Conservation (phyloP, 2,329 filamentous ascomycete species). For the Verticillium nubilum region DNA sequence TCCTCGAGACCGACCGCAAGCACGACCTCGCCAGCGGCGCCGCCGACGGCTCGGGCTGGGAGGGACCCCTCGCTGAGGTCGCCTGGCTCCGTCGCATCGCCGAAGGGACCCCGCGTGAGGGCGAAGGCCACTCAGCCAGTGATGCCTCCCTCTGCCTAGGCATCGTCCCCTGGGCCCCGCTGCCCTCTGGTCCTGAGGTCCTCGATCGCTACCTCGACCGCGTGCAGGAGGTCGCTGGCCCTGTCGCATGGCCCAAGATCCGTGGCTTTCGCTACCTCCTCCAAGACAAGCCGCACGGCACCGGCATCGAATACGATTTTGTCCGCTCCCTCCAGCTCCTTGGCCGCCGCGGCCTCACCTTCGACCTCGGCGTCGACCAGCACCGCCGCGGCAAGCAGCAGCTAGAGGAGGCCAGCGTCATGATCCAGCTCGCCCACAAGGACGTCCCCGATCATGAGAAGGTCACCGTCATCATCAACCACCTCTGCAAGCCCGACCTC, state of each 20-base stretch:
- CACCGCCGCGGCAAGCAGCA: slow-evolving; percentile 70
- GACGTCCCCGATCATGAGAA: slow-evolving; percentile 53
- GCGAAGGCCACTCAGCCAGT: slow-evolving; percentile 50
- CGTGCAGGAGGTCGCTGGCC: slow-evolving; percentile 57
- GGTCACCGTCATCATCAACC: slow-evolving; percentile 69
- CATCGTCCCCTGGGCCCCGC: slow-evolving; percentile 80
- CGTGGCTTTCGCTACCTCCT: slow-evolving; percentile 79
- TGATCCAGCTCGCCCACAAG: slow-evolving; percentile 63
- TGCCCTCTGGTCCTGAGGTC: slow-evolving; percentile 56
- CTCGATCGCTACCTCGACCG: slow-evolving; percentile 61
- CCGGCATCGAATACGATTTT: slow-evolving; percentile 59
- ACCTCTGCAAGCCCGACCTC: slow-evolving; percentile 84
- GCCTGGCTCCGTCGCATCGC: slow-evolving; percentile 62
- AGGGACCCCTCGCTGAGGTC: slow-evolving; percentile 66
- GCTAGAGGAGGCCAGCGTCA: slow-evolving; percentile 63
- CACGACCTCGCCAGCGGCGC: slow-evolving; percentile 46
- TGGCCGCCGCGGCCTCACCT: slow-evolving; percentile 58
- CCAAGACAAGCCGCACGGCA: slow-evolving; percentile 67
- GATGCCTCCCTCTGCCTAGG: slow-evolving; percentile 57
- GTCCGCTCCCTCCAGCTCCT: slow-evolving; percentile 61
- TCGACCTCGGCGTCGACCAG: slow-evolving; percentile 82
- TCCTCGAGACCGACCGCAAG: slow-evolving; percentile 76
- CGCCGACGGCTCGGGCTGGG: slow-evolving; percentile 53
- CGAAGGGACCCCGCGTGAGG: slow-evolving; percentile 48
- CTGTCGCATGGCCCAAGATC: slow-evolving; percentile 57